These are phyloP conservation scores for Funneliformis geosporum DNA, from an alignment of 192 early-diverging fungal species.

Conservation along the genomic window DNA sequence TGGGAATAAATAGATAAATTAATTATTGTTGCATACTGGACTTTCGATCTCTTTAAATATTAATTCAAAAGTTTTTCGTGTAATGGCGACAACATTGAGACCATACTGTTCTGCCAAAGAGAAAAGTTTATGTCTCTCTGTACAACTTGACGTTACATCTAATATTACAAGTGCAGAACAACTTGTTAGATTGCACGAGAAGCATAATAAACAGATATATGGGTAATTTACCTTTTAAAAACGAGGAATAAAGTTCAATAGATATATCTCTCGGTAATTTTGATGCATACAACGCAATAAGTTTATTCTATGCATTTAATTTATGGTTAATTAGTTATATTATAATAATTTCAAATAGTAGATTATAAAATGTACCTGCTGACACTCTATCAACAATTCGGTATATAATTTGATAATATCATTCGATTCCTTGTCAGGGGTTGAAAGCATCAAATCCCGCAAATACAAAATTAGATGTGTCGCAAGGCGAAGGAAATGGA, in stretches of 20 bases:
- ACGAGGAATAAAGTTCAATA: conserved; percentile 17
- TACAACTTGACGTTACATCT: neutral
- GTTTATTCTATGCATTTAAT: neutral
- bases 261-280: conserved; percentile 19
- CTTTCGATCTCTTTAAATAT: conserved; percentile 17
- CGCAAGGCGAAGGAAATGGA: conserved; percentile 67
- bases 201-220: neutral
- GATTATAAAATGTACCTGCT: neutral
- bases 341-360: neutral
- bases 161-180: neutral
- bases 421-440: conserved; percentile 9
- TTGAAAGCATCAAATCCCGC: neutral
- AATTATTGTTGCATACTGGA: neutral
- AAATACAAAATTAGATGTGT: conserved; percentile 63
- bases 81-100: neutral
- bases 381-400: neutral
- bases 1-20: neutral
- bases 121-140: neutral
- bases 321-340: neutral
- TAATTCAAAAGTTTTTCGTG: conserved; percentile 11
- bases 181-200: neutral
- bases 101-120: conserved; percentile 1
- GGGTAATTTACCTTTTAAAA: conserved; percentile 4
- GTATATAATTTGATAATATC: conserved; percentile 11
- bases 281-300: conserved; percentile 24